Percentiles rank a stretch among this genome's conserved stretches.
phyloP scores from a whole-genome alignment of 352 stramenopile genomes.

The Pythium monospermum region DNA sequence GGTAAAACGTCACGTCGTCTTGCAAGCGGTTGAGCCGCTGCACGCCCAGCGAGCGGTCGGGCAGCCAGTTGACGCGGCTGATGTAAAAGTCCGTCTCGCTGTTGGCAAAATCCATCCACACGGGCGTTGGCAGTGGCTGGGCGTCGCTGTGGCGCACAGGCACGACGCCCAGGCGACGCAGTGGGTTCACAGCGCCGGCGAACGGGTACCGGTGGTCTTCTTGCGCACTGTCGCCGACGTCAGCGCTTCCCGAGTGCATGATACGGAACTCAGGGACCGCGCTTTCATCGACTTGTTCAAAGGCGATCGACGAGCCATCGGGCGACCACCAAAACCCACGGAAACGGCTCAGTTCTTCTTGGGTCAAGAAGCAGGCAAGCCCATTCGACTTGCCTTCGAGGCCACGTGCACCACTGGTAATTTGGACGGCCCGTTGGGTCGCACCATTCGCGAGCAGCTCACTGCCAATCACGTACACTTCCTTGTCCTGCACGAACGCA shows the following conservation, averaged over 20 bases:
- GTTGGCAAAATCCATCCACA: conserved; percentile 76
- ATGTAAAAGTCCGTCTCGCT: conserved; percentile 85
- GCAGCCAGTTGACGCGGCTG: conserved; percentile 92
- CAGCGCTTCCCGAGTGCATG: conserved; percentile 88
- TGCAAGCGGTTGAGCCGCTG: conserved; percentile 85
- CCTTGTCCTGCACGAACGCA: conserved; percentile 92
- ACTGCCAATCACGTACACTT: conserved; percentile 90
- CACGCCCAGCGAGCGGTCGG: conserved; percentile 89
- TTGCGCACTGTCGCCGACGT: conserved; percentile 47
- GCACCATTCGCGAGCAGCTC: conserved; percentile 25
- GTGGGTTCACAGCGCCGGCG: conserved; percentile 90
- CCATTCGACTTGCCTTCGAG: conserved; percentile 85
- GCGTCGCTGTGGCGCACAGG: conserved; percentile 24
- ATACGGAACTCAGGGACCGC: conserved; percentile 93
- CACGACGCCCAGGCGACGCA: conserved; percentile 81
- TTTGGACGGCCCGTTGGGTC: conserved; percentile 47
- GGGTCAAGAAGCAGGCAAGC: conserved; percentile 96
- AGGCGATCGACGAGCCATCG: conserved; percentile 82
- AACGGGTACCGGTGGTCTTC: conserved; percentile 92
- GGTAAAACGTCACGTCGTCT: conserved; percentile 61
- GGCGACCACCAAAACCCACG: conserved; percentile 95
- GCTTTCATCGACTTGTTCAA: conserved; percentile 92
- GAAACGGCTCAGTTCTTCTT: conserved; percentile 97
- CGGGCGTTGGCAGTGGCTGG: conserved; percentile 32
- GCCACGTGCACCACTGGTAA: conserved; percentile 72